These are phyloP conservation scores for Solanum raphanifolium DNA, from an alignment of 257 asterid species.

Conservation along the genomic window DNA sequence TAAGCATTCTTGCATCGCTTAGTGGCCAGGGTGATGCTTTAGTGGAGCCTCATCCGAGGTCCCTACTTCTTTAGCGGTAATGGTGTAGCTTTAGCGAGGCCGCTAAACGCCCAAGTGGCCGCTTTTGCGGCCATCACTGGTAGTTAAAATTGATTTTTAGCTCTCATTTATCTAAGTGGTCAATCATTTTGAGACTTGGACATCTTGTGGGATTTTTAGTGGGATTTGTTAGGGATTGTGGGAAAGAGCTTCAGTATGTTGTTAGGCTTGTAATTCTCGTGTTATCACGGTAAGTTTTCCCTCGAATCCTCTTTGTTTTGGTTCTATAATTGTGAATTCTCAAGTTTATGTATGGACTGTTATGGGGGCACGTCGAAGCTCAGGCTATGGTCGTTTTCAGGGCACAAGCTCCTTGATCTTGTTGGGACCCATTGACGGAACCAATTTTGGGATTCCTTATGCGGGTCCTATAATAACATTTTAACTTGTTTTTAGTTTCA, in stretches of 20 bases:
- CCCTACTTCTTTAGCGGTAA: background rate
- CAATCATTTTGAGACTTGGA: background rate
- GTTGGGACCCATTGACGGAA: background rate
- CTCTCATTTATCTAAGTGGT: background rate
- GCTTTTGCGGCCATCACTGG: background rate
- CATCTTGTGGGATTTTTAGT: background rate
- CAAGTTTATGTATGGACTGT: background rate
- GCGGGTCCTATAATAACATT: too few relatives aligned
- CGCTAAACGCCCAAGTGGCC: background rate
- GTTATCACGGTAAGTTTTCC: background rate
- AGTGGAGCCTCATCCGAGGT: background rate
- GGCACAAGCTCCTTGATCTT: background rate
- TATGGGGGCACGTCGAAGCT: background rate
- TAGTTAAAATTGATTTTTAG: background rate
- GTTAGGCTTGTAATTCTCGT: background rate
- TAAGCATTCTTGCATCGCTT: background rate
- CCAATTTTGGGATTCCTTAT: too few relatives aligned
- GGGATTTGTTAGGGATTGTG: background rate
- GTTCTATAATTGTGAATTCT: background rate
- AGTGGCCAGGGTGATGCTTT: background rate
- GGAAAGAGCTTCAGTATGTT: too few relatives aligned
- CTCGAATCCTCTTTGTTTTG: background rate
- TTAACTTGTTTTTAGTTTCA: background rate
- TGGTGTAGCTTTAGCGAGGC: background rate
- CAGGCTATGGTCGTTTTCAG: too few relatives aligned